Conservation (phyloP, 495 filamentous ascomycete genomes). For the Coniosporium apollinis region DNA sequence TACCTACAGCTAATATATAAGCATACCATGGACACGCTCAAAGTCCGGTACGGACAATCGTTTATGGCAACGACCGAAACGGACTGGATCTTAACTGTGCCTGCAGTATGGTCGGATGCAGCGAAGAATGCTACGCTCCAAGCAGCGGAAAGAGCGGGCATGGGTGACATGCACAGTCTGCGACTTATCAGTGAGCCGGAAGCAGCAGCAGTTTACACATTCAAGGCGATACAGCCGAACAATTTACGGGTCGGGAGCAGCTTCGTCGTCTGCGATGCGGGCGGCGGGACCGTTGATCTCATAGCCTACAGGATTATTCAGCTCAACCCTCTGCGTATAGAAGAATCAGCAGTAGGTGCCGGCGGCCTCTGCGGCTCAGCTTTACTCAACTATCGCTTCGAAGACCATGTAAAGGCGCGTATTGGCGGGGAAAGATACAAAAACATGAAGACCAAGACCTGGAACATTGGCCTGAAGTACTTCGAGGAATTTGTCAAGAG, state of each 20-base stretch:
- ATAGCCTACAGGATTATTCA: conserved; percentile 29
- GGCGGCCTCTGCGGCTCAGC: conserved; percentile 33
- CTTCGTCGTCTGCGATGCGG: conserved; percentile 26
- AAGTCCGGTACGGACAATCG: conserved; percentile 30
- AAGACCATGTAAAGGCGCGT: conserved; percentile 26
- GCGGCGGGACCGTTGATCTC: conserved; percentile 27
- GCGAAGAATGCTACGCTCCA: conserved; percentile 29
- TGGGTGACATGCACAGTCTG: conserved; percentile 29
- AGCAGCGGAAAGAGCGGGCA: conserved; percentile 31
- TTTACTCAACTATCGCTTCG: conserved; percentile 29
- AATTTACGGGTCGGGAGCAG: conserved; percentile 22
- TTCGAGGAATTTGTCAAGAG: conserved; percentile 45
- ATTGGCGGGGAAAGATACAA: conserved; percentile 24
- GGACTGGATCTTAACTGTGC: conserved; percentile 45
- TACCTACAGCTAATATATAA: conserved; percentile 41
- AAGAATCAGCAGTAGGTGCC: conserved; percentile 29
- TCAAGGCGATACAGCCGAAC: conserved; percentile 27
- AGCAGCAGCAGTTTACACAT: conserved; percentile 38
- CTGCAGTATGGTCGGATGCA: conserved; percentile 36
- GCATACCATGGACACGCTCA: conserved; percentile 59
- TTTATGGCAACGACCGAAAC: conserved; percentile 26
- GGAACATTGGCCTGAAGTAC: conserved; percentile 64
- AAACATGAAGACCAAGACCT: conserved; percentile 30
- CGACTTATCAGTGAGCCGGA: conserved; percentile 45
- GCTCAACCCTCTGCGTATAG: conserved; percentile 9